Conservation (phyloP, 192 early-diverging fungal genomes). For the Backusella tarrabulga region DNA sequence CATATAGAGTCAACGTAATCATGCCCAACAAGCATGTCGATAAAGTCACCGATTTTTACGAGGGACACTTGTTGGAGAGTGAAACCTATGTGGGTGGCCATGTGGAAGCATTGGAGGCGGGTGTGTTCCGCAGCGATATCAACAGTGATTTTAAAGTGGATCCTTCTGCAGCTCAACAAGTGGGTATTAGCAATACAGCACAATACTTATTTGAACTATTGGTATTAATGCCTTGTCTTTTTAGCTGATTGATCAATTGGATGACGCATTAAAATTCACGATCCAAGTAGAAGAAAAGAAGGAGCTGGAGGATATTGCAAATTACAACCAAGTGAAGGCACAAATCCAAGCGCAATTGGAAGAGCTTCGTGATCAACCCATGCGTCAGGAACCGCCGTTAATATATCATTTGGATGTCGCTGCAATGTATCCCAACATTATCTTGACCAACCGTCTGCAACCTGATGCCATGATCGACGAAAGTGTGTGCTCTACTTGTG, state of each 20-base stretch:
- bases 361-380: slow-evolving; percentile 79
- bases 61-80: slow-evolving; percentile 87
- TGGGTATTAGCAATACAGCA: slow-evolving; percentile 13
- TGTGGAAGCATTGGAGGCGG: slow-evolving; percentile 98
- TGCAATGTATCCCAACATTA: slow-evolving; percentile 99
- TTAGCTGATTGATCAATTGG: slow-evolving; percentile 87
- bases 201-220: background rate
- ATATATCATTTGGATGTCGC: slow-evolving; percentile 99
- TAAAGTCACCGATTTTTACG: slow-evolving; percentile 71
- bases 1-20: slow-evolving; percentile 82
- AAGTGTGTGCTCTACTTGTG: slow-evolving; percentile 85
- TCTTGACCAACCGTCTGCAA: slow-evolving; percentile 96
- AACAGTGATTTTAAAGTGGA: slow-evolving; percentile 80
- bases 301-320: slow-evolving; percentile 73
- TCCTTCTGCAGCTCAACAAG: slow-evolving; percentile 71
- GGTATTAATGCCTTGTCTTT: background rate
- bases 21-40: slow-evolving; percentile 98
- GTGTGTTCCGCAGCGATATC: slow-evolving; percentile 94
- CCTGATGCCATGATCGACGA: slow-evolving; percentile 95
- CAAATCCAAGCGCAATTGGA: slow-evolving; percentile 64
- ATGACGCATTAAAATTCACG: slow-evolving; percentile 87
- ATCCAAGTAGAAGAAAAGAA: slow-evolving; percentile 82
- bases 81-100: slow-evolving; percentile 99
- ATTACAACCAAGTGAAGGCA: slow-evolving; percentile 83
- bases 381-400: slow-evolving; percentile 73